Base-by-base conservation (phyloP, 805 yeast species). In the Kluyveromyces dobzhanskii region DNA sequence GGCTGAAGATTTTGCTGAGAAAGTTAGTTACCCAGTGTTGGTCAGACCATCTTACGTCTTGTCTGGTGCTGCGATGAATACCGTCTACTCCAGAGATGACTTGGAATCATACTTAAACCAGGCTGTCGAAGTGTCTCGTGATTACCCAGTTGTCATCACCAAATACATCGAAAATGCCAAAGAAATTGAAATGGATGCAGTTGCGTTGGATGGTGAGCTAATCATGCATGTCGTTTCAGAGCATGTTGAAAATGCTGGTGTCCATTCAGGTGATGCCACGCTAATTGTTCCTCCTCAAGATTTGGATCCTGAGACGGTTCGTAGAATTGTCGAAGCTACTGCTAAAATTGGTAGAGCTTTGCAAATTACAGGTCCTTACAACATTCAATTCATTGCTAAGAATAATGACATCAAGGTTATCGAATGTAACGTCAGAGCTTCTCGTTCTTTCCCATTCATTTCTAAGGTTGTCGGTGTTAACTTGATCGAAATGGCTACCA, bases 21-120 rank as follows among this genome's bases (percentile, higher is more conserved):
- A 76, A 58, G 97, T 86, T 39, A 73, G 86, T 26, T 90, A 86
- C 64, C 98, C 98, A 37, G 97, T 90, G 29, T 71, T 90, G 51
- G 97, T 90, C 37, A 85, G 98, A 71, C 98, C 98, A 23, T 88
- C 97, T 17, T 90, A 90, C 59, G 98, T 90, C 29, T 70, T 90
- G 46, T 86, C 96, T 31, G 98, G 98, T 70, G 98, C 98, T 51
- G 98, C 98, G 42, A 90, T 90, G 98, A 87, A 87, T 67, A 87
- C 95, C 32, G 95, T 88, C 41, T 86, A 87, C 70, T 78, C 95
- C 24, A 73, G 75, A 56, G 92, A 81, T 51, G 97, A 90, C 59
- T 72, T 90, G 59, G 94, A 83, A 34, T 76, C 82, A 12, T 87
- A 86, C 64, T 71, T 90, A 62, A 73, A 83, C 43, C 95, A 92